Conservation (phyloP, 129 eudicot genomes). For the Chrysanthemum makinoi region DNA sequence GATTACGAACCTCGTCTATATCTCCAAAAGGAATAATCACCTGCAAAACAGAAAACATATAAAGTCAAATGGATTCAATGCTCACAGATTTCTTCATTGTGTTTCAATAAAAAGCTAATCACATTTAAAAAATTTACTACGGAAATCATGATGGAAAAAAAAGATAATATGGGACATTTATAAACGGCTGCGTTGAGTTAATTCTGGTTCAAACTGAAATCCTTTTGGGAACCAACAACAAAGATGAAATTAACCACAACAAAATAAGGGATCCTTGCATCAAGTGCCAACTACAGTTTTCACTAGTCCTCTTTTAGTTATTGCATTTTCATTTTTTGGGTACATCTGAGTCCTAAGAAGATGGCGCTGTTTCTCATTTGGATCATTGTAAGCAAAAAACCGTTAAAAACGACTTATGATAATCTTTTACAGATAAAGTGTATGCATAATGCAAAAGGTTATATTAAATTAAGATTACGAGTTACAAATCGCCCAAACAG, state of each 20-base stretch:
- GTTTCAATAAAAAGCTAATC: not conserved
- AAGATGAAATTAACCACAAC: not conserved
- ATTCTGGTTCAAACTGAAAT: not conserved
- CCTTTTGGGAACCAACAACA: not conserved
- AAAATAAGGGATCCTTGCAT: not conserved
- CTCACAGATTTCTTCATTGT: not conserved
- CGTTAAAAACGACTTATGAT: no score
- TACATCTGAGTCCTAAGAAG: no score
- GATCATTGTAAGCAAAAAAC: no score
- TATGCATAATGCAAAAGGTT: no score
- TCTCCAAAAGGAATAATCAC: constrained; percentile 89
- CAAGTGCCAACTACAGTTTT: no score
- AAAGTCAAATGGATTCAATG: constrained; percentile 18
- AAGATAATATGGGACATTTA: not conserved
- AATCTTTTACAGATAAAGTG: no score
- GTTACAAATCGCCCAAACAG: no score
- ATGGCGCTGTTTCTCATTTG: no score
- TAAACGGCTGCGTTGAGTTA: not conserved
- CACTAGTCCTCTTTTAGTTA: no score
- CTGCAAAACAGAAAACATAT: constrained; percentile 39
- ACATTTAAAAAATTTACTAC: not conserved
- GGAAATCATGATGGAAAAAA: not conserved
- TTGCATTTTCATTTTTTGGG: no score
- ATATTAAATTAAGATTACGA: no score
- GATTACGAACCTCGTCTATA: constrained; percentile 80